Conservation (phyloP, 257 asterid genomes). For the Nyctanthes arbortristis region DNA sequence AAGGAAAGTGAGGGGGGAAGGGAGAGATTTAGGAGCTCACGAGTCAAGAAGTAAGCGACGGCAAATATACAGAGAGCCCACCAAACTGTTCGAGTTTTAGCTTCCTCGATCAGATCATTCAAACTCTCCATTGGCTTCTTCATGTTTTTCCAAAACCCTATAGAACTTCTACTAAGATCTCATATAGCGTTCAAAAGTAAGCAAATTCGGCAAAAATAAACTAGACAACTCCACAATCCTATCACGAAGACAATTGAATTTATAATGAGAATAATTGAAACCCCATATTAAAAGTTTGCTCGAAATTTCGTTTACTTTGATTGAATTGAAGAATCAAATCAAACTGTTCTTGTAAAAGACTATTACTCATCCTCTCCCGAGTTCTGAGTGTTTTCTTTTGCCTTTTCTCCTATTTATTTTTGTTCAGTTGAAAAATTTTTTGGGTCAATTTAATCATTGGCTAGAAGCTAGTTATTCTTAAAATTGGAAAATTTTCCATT, state of each 20-base stretch:
- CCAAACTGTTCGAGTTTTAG: conserved; percentile 93
- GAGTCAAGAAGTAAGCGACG: conserved; percentile 80
- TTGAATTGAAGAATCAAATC: not conserved
- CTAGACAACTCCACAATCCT: not conserved
- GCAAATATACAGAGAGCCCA: conserved; percentile 88
- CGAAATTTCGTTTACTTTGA: conserved; percentile 6
- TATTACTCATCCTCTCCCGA: conserved; percentile 9
- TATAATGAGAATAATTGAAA: not conserved
- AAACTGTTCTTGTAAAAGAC: no score
- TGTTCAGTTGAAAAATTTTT: not conserved
- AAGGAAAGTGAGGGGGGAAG: not conserved
- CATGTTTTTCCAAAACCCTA: conserved; percentile 47
- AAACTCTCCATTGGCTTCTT: conserved; percentile 75
- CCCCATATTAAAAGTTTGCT: not conserved
- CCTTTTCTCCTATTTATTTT: conserved; percentile 2
- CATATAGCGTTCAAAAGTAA: conserved; percentile 8
- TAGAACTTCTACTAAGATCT: conserved; percentile 19
- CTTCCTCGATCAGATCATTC: conserved; percentile 97
- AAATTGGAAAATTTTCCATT: no score
- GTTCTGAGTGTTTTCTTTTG: conserved; percentile 18
- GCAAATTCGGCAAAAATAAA: conserved; percentile 18
- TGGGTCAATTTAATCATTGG: no score
- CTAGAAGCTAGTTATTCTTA: no score
- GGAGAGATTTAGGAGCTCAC: conserved; percentile 46
- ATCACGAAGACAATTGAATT: not conserved